Evolutionary conservation across 345 rosid species (phyloP).

Genomic region (Raphanus raphanistrum): DNA sequence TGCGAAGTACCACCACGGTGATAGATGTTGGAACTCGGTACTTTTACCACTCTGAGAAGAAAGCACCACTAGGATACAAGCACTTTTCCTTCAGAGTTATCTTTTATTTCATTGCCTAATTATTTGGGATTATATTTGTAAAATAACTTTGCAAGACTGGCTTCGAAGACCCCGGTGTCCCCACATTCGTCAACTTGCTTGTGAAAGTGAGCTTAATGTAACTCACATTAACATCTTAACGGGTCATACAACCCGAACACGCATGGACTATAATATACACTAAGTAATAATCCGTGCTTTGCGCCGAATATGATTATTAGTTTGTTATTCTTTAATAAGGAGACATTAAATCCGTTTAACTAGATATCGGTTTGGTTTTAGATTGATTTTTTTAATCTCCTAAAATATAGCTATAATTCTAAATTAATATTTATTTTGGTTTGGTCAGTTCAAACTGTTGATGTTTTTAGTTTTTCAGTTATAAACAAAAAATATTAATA

Average conservation of each 20-base stretch:
- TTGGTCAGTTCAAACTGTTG: no score
- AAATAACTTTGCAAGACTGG: neutral
- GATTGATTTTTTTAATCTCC: no score
- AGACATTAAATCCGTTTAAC: no score
- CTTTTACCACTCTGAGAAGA: neutral
- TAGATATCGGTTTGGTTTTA: no score
- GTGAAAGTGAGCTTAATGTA: neutral
- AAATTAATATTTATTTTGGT: no score
- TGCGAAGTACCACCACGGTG: neutral
- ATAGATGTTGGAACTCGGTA: neutral
- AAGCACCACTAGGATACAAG: neutral
- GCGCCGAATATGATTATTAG: no score
- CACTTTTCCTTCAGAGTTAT: neutral
- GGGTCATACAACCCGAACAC: neutral
- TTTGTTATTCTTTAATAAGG: no score
- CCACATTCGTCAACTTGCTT: neutral
- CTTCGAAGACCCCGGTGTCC: neutral
- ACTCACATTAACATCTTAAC: constrained; percentile 12
- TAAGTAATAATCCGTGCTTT: no score
- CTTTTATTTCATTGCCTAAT: neutral
- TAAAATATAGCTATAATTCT: no score
- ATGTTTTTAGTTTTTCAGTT: no score
- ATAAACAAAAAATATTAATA: no score
- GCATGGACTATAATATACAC: neutral
- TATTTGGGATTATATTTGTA: neutral